These are phyloP conservation scores for Diaporthe destruens DNA, from an alignment of 2,329 filamentous ascomycete genomes.

Conservation along the genomic window DNA sequence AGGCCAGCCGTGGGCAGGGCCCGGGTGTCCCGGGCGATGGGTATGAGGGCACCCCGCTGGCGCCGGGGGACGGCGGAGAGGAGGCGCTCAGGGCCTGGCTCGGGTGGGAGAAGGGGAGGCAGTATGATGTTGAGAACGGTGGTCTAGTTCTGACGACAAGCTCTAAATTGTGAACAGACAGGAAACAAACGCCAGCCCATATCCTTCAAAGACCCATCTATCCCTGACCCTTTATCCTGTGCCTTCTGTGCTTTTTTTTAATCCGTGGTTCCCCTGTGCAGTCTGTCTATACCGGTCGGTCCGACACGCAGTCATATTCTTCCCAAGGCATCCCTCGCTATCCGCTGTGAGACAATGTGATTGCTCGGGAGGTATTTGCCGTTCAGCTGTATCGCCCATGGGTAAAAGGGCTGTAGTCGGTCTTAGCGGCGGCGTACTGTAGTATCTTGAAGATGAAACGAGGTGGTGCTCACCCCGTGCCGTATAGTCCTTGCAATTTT, in stretches of 20 bases:
- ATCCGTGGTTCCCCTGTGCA: background rate
- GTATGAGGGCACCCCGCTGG: conserved; percentile 72
- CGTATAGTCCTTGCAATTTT: background rate
- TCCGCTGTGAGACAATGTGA: background rate
- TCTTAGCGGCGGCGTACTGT: conserved; percentile 11
- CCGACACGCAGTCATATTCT: background rate
- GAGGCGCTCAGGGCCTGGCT: conserved; percentile 78
- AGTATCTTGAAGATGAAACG: background rate
- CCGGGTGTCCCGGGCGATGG: conserved; percentile 74
- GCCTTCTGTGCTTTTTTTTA: no score
- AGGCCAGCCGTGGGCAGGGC: conserved; percentile 70
- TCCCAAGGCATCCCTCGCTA: background rate
- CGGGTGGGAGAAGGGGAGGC: conserved; percentile 78
- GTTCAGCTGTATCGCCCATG: background rate
- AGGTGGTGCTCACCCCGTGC: background rate
- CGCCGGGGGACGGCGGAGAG: conserved; percentile 79
- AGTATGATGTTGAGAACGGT: conserved; percentile 76
- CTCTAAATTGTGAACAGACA: conserved; percentile 56
- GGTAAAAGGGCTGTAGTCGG: background rate
- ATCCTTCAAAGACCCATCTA: background rate
- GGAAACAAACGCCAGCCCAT: background rate
- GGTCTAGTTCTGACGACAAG: conserved; percentile 67
- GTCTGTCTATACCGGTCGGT: conserved; percentile 1
- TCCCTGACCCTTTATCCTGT: background rate
- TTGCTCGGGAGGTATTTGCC: background rate